A percentile compares a stretch with the other conserved stretches of the same genome.
Conservation (phyloP, 2,329 filamentous ascomycete species). For the Aspergillus vadensis region DNA sequence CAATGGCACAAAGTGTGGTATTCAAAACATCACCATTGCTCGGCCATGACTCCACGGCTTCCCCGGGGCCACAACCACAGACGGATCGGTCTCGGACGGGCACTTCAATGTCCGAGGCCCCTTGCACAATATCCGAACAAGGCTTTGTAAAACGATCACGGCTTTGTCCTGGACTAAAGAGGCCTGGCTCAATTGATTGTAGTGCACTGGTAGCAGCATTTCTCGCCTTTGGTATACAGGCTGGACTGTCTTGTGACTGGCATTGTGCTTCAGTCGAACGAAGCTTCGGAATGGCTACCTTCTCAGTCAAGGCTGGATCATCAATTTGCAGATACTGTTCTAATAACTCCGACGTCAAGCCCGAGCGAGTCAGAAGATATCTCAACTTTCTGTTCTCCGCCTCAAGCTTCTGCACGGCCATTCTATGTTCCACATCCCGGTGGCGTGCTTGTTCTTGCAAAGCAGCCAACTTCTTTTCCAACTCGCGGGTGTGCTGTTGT, state of each 20-base stretch:
- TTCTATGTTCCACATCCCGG: slow-evolving; percentile 37
- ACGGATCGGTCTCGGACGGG: slow-evolving; percentile 15
- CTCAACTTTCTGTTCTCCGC: slow-evolving; percentile 37
- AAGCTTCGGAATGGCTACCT: slow-evolving; percentile 41
- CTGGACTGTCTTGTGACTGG: neutral
- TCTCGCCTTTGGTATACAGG: neutral
- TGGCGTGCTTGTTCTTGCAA: slow-evolving; percentile 32
- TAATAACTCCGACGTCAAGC: slow-evolving; percentile 26
- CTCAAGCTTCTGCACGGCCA: slow-evolving; percentile 37
- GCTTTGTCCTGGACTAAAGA: neutral
- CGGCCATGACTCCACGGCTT: slow-evolving; percentile 21
- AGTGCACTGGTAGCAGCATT: neutral
- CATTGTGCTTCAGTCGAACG: slow-evolving; percentile 11
- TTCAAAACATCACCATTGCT: slow-evolving; percentile 32
- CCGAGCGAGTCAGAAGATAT: slow-evolving; percentile 28
- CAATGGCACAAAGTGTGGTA: slow-evolving; percentile 42
- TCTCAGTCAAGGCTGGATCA: slow-evolving; percentile 24
- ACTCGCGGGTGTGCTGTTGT: slow-evolving; percentile 40
- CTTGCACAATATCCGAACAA: neutral
- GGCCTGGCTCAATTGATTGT: neutral
- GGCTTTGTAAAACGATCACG: neutral
- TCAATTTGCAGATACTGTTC: slow-evolving; percentile 32
- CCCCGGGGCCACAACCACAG: slow-evolving; percentile 28
- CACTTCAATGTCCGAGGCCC: too few relatives aligned
- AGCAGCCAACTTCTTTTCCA: slow-evolving; percentile 35